Evolutionary conservation across 768 basidiomycete species (phyloP).

Genomic region (Leucosporidium creatinivorum): DNA sequence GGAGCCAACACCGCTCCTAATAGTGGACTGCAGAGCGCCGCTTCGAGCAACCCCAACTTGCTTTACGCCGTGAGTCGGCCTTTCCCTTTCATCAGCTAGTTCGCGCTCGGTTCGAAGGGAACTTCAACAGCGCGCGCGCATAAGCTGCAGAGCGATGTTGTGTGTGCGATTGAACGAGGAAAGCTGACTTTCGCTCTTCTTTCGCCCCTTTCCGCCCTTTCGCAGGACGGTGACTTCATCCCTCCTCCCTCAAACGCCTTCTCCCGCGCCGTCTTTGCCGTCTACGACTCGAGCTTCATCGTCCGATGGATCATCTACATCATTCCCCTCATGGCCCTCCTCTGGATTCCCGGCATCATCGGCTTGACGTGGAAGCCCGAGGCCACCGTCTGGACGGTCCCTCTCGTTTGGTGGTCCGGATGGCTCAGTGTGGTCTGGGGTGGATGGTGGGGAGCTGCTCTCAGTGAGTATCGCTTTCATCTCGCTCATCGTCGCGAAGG

Average conservation of each 20-base stretch:
- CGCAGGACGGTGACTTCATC: constrained; percentile 23
- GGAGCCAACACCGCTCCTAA: not conserved
- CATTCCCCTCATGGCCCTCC: constrained; percentile 56
- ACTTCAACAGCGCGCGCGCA: not conserved
- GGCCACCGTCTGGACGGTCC: constrained; percentile 49
- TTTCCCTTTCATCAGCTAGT: too few species aligned
- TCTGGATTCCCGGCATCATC: constrained; percentile 71
- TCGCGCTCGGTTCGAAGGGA: too few species aligned
- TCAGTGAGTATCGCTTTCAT: constrained; percentile 40
- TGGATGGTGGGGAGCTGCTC: constrained; percentile 78
- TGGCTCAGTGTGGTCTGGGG: constrained; percentile 75
- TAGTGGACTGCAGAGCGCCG: constrained; percentile 16
- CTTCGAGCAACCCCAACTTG: constrained; percentile 24
- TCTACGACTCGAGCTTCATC: constrained; percentile 35
- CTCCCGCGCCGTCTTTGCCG: constrained; percentile 8
- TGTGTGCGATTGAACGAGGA: too few species aligned
- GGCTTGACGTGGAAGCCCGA: constrained; percentile 51
- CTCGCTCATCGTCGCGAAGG: not conserved
- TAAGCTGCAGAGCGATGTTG: not conserved
- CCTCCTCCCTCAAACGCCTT: constrained; percentile 19
- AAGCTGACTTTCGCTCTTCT: not conserved
- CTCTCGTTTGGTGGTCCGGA: constrained; percentile 42
- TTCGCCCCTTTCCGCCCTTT: not conserved
- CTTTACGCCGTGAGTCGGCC: constrained; percentile 26
- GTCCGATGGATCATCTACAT: constrained; percentile 53